Conservation (phyloP, 345 rosid genomes). For the Ailanthus altissimus region DNA sequence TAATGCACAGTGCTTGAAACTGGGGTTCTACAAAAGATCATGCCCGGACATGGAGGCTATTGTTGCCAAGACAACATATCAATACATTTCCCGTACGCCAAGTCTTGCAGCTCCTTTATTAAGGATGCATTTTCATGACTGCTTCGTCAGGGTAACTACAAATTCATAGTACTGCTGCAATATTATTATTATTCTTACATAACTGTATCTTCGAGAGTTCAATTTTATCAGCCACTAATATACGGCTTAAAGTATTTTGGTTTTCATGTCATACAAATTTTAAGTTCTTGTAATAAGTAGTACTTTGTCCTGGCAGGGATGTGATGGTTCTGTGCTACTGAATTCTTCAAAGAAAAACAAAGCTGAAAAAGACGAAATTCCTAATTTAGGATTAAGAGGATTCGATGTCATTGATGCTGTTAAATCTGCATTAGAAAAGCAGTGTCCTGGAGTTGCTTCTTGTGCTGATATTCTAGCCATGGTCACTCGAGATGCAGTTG, state of each 20-base stretch:
- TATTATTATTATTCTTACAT: too few species aligned
- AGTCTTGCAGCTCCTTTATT: conserved; percentile 50
- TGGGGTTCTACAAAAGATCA: conserved; percentile 35
- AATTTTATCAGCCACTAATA: too few species aligned
- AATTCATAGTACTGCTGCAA: too few species aligned
- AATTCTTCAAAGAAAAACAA: conserved; percentile 34
- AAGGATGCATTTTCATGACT: conserved; percentile 60
- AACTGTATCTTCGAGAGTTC: too few species aligned
- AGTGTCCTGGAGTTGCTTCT: conserved; percentile 37
- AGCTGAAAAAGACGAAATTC: conserved; percentile 46
- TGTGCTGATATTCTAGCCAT: conserved; percentile 35
- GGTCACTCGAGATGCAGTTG: conserved; percentile 36
- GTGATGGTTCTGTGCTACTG: conserved; percentile 56
- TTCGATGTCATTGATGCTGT: conserved; percentile 50
- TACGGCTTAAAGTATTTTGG: too few species aligned
- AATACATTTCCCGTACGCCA: conserved; percentile 36
- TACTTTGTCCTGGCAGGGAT: conserved; percentile 36
- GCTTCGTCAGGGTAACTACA: conserved; percentile 47
- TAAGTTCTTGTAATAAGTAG: too few species aligned
- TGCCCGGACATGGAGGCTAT: conserved; percentile 47
- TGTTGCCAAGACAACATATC: conserved; percentile 26
- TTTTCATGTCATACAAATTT: too few species aligned
- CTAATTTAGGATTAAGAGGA: conserved; percentile 48
- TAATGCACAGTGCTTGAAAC: conserved; percentile 26
- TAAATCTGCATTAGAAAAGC: conserved; percentile 37